Conservation (phyloP, 371 early-diverging fungal genomes). For the Apophysomyces ossiformis region DNA sequence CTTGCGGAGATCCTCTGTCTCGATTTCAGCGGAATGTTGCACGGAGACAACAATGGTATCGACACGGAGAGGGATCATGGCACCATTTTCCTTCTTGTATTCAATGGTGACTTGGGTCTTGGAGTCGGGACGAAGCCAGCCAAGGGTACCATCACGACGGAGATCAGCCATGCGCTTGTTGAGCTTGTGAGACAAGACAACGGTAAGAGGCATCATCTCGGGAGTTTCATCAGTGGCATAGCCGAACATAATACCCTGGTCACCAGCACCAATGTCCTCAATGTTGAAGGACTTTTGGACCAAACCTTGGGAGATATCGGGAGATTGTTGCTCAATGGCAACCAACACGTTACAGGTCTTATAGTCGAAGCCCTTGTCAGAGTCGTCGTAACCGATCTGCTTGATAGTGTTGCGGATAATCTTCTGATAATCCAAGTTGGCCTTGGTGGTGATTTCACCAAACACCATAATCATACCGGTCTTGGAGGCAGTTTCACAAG, state of each 20-base stretch:
- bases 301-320: conserved; percentile 97
- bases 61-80: conserved; percentile 94
- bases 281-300: conserved; percentile 87
- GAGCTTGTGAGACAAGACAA: conserved; percentile 96
- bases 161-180: conserved; percentile 94
- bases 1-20: conserved; percentile 83
- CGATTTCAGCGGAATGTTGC: conserved; percentile 94
- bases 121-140: conserved; percentile 98
- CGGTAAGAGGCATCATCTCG: conserved; percentile 98
- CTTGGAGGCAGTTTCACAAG: conserved; percentile 99
- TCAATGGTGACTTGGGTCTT: conserved; percentile 99
- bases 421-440: conserved; percentile 96
- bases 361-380: conserved; percentile 98
- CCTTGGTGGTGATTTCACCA: conserved; percentile 99
- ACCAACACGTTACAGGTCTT: conserved; percentile 99
- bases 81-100: conserved; percentile 95
- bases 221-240: conserved; percentile 99
- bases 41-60: conserved; percentile 98
- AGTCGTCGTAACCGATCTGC: conserved; percentile 98
- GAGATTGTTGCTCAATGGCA: conserved; percentile 99
- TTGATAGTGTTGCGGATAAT: conserved; percentile 97
- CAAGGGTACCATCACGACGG: conserved; percentile 89
- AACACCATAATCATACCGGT: conserved; percentile 99
- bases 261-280: conserved; percentile 99
- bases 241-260: conserved; percentile 98